These are phyloP conservation scores for Plasmodium inui DNA, from an alignment of 169 alveolate genomes.

Conservation along the genomic window DNA sequence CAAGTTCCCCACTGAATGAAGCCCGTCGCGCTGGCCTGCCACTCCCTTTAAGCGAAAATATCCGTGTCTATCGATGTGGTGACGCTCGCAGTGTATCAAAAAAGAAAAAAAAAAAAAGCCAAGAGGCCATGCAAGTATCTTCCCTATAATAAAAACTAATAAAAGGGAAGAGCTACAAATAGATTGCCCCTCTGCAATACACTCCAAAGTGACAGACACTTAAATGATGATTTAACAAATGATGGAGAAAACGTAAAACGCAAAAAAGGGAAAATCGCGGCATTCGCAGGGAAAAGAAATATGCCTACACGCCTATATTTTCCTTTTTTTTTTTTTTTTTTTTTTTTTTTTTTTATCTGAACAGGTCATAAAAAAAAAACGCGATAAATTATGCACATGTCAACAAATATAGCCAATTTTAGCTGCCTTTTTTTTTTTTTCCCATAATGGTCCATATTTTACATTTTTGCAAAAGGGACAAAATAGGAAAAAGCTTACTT, in stretches of 20 bases:
- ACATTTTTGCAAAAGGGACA: neutral
- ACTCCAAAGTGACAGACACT: neutral
- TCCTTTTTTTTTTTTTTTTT: neutral
- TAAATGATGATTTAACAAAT: neutral
- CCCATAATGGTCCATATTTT: conserved; percentile 6
- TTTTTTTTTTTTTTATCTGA: conserved; percentile 9
- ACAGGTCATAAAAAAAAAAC: neutral
- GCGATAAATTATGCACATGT: conserved; percentile 16
- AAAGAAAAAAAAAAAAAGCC: neutral
- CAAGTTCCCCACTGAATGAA: neutral
- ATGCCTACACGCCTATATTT: neutral
- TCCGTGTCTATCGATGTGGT: conserved; percentile 40
- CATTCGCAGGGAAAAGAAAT: neutral
- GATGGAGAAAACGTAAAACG: neutral
- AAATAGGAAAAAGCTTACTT: neutral
- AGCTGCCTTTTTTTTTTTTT: conserved; percentile 1
- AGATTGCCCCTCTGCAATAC: neutral
- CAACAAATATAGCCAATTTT: neutral
- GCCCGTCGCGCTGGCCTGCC: neutral
- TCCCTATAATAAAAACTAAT: neutral
- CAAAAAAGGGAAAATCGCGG: neutral
- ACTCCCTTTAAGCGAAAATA: neutral
- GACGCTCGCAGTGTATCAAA: conserved; percentile 10
- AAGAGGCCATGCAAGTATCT: neutral
- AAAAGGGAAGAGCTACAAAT: neutral